These are phyloP conservation scores for Lobulomyces angularis DNA, from an alignment of 192 early-diverging fungal genomes.

Conservation along the genomic window DNA sequence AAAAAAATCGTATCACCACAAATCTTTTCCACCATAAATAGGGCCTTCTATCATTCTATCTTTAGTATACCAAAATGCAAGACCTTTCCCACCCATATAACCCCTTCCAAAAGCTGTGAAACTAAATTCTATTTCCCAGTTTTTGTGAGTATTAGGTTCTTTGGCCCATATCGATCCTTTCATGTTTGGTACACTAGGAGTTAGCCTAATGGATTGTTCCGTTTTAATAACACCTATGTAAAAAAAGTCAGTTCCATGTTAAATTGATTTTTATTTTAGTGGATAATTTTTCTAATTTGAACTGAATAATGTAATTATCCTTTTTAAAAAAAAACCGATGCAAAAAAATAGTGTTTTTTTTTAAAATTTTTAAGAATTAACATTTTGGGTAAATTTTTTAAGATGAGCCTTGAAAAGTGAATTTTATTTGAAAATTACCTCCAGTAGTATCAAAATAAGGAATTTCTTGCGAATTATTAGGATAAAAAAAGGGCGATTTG, in stretches of 20 bases:
- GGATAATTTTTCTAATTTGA: conserved; percentile 16
- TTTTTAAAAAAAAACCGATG: conserved; percentile 1
- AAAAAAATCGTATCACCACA: conserved; percentile 21
- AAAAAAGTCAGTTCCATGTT: no score
- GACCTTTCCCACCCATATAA: conserved; percentile 53
- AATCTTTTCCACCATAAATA: conserved; percentile 52
- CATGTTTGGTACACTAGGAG: conserved; percentile 42
- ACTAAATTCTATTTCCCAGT: conserved; percentile 60
- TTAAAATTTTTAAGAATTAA: background rate
- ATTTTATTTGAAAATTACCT: conserved; percentile 15
- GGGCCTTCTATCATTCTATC: conserved; percentile 29
- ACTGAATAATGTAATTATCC: background rate
- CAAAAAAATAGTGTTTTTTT: no score
- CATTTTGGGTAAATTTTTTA: background rate
- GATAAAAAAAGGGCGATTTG: conserved; percentile 40
- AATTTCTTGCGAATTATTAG: conserved; percentile 17
- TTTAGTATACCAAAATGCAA: conserved; percentile 75
- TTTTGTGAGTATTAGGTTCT: conserved; percentile 42
- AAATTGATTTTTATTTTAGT: conserved; percentile 5
- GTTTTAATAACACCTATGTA: no score
- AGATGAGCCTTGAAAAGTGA: background rate
- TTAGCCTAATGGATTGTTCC: conserved; percentile 40
- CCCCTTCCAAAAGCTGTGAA: conserved; percentile 46
- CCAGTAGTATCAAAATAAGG: conserved; percentile 39
- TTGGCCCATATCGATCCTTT: conserved; percentile 50